Percentiles rank a stretch among this genome's conserved stretches.
Conservation (phyloP, 257 asterid species). For the Solanum lignicaule region DNA sequence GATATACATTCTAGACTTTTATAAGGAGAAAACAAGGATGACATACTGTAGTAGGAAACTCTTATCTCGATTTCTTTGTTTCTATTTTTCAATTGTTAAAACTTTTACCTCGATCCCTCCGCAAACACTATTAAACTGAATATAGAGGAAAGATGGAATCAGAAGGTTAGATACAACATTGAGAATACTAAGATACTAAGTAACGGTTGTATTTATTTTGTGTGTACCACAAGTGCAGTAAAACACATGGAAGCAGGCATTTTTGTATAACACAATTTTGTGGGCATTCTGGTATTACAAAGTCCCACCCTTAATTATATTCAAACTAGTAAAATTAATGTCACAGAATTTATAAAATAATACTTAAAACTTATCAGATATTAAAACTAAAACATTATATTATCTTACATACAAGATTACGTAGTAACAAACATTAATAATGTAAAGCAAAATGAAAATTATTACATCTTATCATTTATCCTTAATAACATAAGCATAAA, state of each 20-base stretch:
- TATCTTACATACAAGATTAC: no score
- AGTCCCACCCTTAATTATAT: neutral
- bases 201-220: neutral
- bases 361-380: no score
- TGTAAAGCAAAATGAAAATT: no score
- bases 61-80: neutral
- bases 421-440: no score
- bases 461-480: no score
- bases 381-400: no score
- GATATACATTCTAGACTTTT: neutral
- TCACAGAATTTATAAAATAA: no score
- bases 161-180: neutral
- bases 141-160: constrained; percentile 2
- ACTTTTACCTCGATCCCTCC: neutral
- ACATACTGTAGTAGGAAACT: neutral
- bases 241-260: neutral
- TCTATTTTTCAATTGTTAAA: neutral
- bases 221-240: neutral
- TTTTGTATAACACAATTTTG: neutral
- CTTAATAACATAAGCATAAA: no score
- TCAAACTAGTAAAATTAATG: neutral
- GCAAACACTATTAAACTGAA: neutral
- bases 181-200: neutral
- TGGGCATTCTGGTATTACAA: neutral
- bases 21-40: neutral